Base-by-base conservation (phyloP, 106 monocot genomes). In the Posidonia australis region DNA sequence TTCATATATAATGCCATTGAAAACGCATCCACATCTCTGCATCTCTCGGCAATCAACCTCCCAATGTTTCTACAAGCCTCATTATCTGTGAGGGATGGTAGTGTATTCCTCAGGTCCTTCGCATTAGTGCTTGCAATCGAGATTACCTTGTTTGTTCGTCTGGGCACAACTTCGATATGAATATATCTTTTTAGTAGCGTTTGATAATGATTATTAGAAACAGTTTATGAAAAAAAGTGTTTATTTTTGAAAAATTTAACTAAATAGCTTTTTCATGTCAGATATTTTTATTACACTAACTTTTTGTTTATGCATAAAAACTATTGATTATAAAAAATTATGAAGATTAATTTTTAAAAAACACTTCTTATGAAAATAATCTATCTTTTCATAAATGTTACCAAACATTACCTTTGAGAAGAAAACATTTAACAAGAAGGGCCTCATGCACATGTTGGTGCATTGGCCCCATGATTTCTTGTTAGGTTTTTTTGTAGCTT, bases 401-500 rank as follows among this genome's bases (percentile, higher is more conserved):
- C n/a, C n/a, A n/a, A n/a, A n/a, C n/a, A n/a, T n/a, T n/a, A n/a
- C n/a, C 49, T 67, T 74, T 7, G 74, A 74, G 74, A 74, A 66
- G 60, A 74, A 74, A n/a, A 74, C 66, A 19, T 75, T 67, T 43
- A 75, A 41, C 49, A 67, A 21, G 60, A 75, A 75, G 3, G 74
- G 67, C 60, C 44, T 67, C 74, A 75, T 67, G 59, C 67, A 74
- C 74, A 74, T 74, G 57, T 74, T 66, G 17, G 66, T 68, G 13
- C 68, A 52, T 41, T 75, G 74, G 24, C 67, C 61, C 74, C 74
- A 75, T 44, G 67, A 75, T 44, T 75, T 75, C 62, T 67, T 67
- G 20, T 62, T 75, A 21, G 74, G 67, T 32, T 62, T 74, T 21
- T 67, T 74, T 21, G 52, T 47, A 28, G 53, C 30, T n/a, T 67